Evolutionary conservation across 495 filamentous ascomycete species (phyloP).

Genomic region (Entonaema liquescens): DNA sequence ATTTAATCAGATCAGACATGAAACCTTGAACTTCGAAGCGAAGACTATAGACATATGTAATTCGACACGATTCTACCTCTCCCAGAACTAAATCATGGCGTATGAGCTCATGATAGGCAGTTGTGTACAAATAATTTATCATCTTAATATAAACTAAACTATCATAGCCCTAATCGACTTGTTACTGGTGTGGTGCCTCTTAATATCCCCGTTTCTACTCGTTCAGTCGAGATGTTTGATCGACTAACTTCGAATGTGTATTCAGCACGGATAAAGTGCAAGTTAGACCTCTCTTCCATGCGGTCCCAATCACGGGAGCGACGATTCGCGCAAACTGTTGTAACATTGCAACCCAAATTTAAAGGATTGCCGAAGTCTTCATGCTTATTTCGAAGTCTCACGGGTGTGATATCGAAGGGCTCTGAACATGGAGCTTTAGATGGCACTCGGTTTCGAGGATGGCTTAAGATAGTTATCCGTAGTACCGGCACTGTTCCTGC

Average conservation of each 20-base stretch:
- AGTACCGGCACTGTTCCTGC: slow-evolving; percentile 32
- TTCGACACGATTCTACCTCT: background rate
- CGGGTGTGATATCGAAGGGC: slow-evolving; percentile 48
- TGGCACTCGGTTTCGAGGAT: slow-evolving; percentile 56
- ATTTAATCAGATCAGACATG: slow-evolving; percentile 11
- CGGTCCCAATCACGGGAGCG: slow-evolving; percentile 23
- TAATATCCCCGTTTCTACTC: background rate
- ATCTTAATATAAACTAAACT: background rate
- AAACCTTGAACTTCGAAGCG: background rate
- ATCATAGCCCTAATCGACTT: background rate
- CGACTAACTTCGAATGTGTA: slow-evolving; percentile 28
- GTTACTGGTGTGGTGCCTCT: background rate
- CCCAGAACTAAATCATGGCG: background rate
- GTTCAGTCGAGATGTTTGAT: background rate
- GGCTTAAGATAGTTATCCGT: slow-evolving; percentile 21
- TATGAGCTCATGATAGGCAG: too few species aligned
- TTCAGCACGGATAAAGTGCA: slow-evolving; percentile 16
- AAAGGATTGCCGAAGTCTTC: slow-evolving; percentile 20
- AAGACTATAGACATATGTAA: background rate
- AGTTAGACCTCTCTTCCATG: slow-evolving; percentile 10
- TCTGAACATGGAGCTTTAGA: slow-evolving; percentile 32
- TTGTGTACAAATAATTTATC: too few species aligned
- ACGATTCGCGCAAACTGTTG: slow-evolving; percentile 16
- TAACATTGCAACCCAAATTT: slow-evolving; percentile 17
- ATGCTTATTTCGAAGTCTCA: background rate